These are phyloP conservation scores for Cicer chorassanicum DNA, from an alignment of 306 rosid species.

Conservation along the genomic window DNA sequence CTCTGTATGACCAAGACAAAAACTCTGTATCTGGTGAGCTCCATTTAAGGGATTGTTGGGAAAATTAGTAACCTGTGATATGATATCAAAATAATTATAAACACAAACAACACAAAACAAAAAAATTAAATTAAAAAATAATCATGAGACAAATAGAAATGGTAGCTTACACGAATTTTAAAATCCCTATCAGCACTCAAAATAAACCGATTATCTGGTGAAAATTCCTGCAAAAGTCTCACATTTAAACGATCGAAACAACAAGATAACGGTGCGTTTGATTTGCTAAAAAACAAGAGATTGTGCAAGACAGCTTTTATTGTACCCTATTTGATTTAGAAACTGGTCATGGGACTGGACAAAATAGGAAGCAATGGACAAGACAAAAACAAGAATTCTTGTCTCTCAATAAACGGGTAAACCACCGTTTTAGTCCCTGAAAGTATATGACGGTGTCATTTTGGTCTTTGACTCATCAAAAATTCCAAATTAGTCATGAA, in stretches of 20 bases:
- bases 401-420: no score
- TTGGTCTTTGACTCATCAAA: no score
- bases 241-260: not conserved
- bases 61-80: slow-evolving; percentile 69
- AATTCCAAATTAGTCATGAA: no score
- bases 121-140: slow-evolving; percentile 18
- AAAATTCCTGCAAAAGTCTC: slow-evolving; percentile 68
- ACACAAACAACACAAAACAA: not conserved
- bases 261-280: not conserved
- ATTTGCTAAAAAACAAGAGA: not conserved
- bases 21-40: slow-evolving; percentile 88
- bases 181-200: slow-evolving; percentile 91
- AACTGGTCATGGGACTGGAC: no score
- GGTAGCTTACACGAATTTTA: slow-evolving; percentile 79
- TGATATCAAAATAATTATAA: slow-evolving; percentile 26
- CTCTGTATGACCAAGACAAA: slow-evolving; percentile 96
- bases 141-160: not conserved
- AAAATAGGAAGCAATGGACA: not conserved
- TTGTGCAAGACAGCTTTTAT: no score
- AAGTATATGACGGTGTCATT: no score
- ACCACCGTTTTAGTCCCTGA: no score
- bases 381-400: no score
- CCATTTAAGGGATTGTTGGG: slow-evolving; percentile 74
- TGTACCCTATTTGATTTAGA: no score
- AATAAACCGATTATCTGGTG: slow-evolving; percentile 72